Evolutionary conservation across 768 basidiomycete genomes (phyloP), one percentile per base, ranked within the genome.

Genomic region (Pleurotus cornucopiae): DNA sequence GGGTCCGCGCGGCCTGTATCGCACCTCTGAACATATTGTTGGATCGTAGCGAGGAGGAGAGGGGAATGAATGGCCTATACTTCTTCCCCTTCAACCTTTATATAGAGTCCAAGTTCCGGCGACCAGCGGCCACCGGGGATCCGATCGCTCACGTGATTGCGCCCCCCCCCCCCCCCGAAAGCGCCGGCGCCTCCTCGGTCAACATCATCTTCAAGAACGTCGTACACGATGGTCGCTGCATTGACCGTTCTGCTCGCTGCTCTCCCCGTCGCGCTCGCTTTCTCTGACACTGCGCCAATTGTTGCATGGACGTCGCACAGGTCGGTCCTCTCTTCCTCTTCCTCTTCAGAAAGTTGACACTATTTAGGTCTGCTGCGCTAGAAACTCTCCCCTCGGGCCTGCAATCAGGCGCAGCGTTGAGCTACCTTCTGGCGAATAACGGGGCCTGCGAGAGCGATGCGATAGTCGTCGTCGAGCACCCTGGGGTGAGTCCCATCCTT

Each of bases 231-330:
- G 82, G 72, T 41, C 51, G 14, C n/a, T 20, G 20, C 37, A 70
- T 56, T 66, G 66, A 63, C 77, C 54, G 62, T 77, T 60, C 56
- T 81, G 48, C 67, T 82, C 46, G 68, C 76, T 30, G 74, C 77
- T 18, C 63, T 84, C 39, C 74, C 75, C 4, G 64, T 78, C 5
- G 81, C 73, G 2, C 63, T 78, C 26, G 86, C 85, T 3, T 88
- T 81, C 68, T 80, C 79, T 6, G 75, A 83, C 56, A 87, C 88
- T 0, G 67, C 74, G 4, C 89, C 89, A 6, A 64, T 91, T 12
- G 67, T 91, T 2, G 81, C 82, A 9, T 91, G 90, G 89, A 82
- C 88, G 1, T 88, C 87, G 20, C 72, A 78, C 44, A 76, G 74
- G 89, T 88, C 65, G n/a, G 61, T 58, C 18, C 40, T 26, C 12